These are phyloP conservation scores for Melanopsichium pennsylvanicum DNA, from an alignment of 1,284 basidiomycete species.

Conservation along the genomic window DNA sequence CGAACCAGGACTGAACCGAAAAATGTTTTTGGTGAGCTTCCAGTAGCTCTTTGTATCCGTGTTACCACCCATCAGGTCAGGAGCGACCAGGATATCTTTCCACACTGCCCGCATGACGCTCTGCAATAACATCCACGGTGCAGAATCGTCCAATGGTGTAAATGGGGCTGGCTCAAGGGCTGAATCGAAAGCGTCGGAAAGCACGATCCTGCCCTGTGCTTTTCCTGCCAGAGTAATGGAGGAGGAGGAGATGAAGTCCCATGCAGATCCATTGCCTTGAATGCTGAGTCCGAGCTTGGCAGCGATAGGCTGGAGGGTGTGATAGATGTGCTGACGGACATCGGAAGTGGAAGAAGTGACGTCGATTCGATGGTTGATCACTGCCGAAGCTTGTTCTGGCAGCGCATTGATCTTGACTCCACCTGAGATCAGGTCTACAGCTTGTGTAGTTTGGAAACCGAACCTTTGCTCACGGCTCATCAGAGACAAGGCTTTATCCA, in stretches of 20 bases:
- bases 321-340: slow-evolving; percentile 68
- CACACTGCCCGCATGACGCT: slow-evolving; percentile 69
- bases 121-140: slow-evolving; percentile 69
- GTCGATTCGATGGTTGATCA: slow-evolving; percentile 73
- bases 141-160: slow-evolving; percentile 67
- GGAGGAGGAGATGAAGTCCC: slow-evolving; percentile 12
- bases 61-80: slow-evolving; percentile 71
- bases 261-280: slow-evolving; percentile 34
- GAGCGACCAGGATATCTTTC: slow-evolving; percentile 68
- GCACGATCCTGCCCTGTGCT: slow-evolving; percentile 15
- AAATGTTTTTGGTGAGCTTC: slow-evolving; percentile 70
- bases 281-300: slow-evolving; percentile 71
- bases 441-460: slow-evolving; percentile 75
- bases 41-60: slow-evolving; percentile 71
- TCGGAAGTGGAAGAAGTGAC: slow-evolving; percentile 69
- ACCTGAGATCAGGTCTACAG: slow-evolving; percentile 74
- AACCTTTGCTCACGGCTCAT: slow-evolving; percentile 62
- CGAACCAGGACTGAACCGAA: slow-evolving; percentile 69
- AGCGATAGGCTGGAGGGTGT: slow-evolving; percentile 69
- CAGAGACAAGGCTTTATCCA: slow-evolving; percentile 8
- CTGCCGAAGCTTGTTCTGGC: slow-evolving; percentile 71
- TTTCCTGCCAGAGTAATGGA: neutral
- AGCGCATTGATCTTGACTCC: slow-evolving; percentile 76
- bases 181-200: slow-evolving; percentile 67
- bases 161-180: slow-evolving; percentile 72